Evolutionary conservation across 805 yeast species (phyloP), one percentile per base, ranked within the genome.

Genomic region (Saccharomycopsis malanga): DNA sequence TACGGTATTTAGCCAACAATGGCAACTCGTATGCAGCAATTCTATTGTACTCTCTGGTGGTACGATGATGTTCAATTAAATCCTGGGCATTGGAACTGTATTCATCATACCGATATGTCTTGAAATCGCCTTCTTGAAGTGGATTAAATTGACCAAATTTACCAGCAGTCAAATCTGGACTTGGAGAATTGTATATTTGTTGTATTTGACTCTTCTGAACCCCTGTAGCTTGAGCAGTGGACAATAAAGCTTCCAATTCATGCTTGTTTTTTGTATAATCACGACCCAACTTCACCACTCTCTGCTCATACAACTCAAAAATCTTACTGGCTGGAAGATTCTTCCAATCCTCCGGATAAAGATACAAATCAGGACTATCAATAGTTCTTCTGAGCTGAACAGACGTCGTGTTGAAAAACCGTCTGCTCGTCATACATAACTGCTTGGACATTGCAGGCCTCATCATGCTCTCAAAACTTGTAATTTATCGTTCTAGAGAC

Each of bases 1-100:
- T 79, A 56, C 91, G 81, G 61, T 73, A 84, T 62, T 87, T 79
- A 36, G 81, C 79, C 54, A 93, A 71, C 47, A 79, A 74, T 4
- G 98, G 98, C 71, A 91, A 74, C 62, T 91, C 98, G 66, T 83
- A 91, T 0, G 97, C 96, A 9, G 94, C 87, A 38, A 87, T 71
- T 57, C 97, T 75, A 59, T 81, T 81, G 58, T 81, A 79, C 54
- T 83, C 77, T 56, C 95, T 79, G 56, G 77, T 79, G 54, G 77
- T 82, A 59, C 97, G 76, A 57, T 79, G 85, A 54, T 78, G 82
- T 47, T 77, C 76, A 29, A 82, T 74, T 51, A 76, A 74, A 57
- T 83, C 81, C 56, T 83, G 94, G 20, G 93, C 94, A 12, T 68
- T 67, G 3, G 81, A 70, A 22, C 87, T 82, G 53, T 79, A 69